These are phyloP conservation scores for Candida qinlingensis DNA, from an alignment of 805 yeast species.

Conservation along the genomic window DNA sequence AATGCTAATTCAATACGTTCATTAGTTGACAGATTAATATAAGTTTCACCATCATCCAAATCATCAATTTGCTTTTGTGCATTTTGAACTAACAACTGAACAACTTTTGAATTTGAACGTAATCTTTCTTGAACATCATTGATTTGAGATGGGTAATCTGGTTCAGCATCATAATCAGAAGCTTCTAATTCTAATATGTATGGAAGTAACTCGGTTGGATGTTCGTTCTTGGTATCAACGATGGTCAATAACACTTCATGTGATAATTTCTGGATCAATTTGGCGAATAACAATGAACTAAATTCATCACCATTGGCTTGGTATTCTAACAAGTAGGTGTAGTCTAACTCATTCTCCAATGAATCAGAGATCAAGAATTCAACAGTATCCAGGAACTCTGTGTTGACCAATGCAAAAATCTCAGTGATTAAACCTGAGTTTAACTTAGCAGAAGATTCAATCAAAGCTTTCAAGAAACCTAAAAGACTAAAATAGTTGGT, in stretches of 20 bases:
- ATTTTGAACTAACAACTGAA: conserved; percentile 14
- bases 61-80: conserved; percentile 20
- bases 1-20: conserved; percentile 46
- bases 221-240: background rate
- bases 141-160: conserved; percentile 15
- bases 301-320: conserved; percentile 32
- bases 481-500: conserved; percentile 29
- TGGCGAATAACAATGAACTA: conserved; percentile 29
- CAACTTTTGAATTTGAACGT: conserved; percentile 5
- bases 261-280: conserved; percentile 21
- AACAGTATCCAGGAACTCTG: conserved; percentile 15
- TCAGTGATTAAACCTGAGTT: conserved; percentile 19
- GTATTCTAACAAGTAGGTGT: conserved; percentile 29
- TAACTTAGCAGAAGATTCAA: conserved; percentile 18
- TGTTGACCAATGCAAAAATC: conserved; percentile 22
- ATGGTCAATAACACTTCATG: conserved; percentile 12
- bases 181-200: conserved; percentile 28
- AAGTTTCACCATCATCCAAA: conserved; percentile 54
- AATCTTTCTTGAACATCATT: conserved; percentile 20
- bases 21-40: conserved; percentile 46
- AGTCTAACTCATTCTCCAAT: conserved; percentile 23
- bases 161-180: conserved; percentile 24
- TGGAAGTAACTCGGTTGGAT: background rate
- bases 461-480: conserved; percentile 33
- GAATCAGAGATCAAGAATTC: conserved; percentile 30